A percentile compares a stretch with the other conserved stretches of the same genome.
Conservation (phyloP, 768 basidiomycete species). For the Asterophora lycoperdoides region DNA sequence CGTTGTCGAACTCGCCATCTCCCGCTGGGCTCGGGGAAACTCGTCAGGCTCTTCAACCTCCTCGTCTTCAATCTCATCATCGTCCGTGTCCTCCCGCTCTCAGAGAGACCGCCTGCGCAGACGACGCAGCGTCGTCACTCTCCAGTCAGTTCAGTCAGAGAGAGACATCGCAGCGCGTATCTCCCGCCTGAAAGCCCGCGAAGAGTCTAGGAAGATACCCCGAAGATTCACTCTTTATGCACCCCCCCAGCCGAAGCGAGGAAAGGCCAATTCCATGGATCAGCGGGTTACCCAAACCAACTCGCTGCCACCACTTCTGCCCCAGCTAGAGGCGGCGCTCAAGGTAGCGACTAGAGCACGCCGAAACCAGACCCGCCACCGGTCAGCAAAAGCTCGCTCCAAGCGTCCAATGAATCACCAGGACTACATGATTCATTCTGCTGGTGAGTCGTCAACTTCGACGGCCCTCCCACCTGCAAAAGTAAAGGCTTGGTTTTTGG, state of each 20-base stretch:
- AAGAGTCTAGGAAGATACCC: conserved; percentile 53
- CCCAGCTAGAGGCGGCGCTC: conserved; percentile 44
- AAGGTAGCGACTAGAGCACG: conserved; percentile 36
- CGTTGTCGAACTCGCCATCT: conserved; percentile 65
- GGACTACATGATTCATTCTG: conserved; percentile 9
- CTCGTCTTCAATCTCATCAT: conserved; percentile 43
- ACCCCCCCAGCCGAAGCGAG: conserved; percentile 20
- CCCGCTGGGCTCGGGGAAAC: conserved; percentile 63
- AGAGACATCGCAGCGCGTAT: conserved; percentile 56
- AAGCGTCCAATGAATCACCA: conserved; percentile 21
- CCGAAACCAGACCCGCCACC: conserved; percentile 23
- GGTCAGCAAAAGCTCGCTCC: conserved; percentile 13
- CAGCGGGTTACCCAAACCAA: conserved; percentile 37
- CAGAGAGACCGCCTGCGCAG: conserved; percentile 39
- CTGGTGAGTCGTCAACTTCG: not conserved
- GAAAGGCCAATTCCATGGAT: conserved; percentile 6
- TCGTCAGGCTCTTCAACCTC: conserved; percentile 35
- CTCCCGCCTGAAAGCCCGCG: conserved; percentile 55
- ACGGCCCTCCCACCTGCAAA: conserved; percentile 4
- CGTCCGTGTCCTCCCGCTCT: conserved; percentile 36
- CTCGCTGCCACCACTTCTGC: conserved; percentile 45
- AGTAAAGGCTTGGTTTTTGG: conserved; percentile 82
- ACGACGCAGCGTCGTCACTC: conserved; percentile 47
- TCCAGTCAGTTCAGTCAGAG: conserved; percentile 52
- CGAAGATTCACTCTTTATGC: conserved; percentile 65